phyloP scores from a whole-genome alignment of 352 stramenopile species.

The Globisporangium takayamanum region DNA sequence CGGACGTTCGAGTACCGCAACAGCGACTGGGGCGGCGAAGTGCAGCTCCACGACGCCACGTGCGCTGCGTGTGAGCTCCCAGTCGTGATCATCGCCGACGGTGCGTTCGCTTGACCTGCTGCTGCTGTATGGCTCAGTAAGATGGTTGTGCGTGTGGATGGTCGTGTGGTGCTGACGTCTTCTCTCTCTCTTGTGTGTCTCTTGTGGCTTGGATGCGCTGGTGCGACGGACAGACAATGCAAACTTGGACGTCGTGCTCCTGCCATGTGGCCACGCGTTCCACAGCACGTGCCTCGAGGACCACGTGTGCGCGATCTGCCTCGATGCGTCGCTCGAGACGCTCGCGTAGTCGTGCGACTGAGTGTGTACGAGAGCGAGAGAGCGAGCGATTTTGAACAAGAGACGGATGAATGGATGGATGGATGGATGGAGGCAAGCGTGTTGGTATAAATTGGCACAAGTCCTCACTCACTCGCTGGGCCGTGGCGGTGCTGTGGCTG shows the following conservation, averaged over 20 bases:
- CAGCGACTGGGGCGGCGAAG: conserved; percentile 83
- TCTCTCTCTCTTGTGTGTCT: neutral
- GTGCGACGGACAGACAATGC: conserved; percentile 37
- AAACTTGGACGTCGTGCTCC: conserved; percentile 68
- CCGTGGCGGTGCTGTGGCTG: conserved; percentile 1
- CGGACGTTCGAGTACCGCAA: conserved; percentile 77
- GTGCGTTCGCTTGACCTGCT: conserved; percentile 25
- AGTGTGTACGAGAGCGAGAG: neutral
- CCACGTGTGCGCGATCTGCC: conserved; percentile 57
- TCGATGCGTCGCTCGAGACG: conserved; percentile 46
- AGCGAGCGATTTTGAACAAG: conserved; percentile 6
- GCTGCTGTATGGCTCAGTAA: neutral
- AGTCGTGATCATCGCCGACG: conserved; percentile 73
- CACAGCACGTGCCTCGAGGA: conserved; percentile 61
- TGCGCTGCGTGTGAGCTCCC: conserved; percentile 70
- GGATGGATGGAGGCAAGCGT: neutral
- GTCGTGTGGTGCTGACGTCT: neutral
- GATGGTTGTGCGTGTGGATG: conserved; percentile 5
- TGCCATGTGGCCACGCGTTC: conserved; percentile 79
- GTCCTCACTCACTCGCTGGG: neutral
- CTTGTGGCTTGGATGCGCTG: neutral
- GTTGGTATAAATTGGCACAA: neutral
- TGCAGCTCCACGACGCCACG: conserved; percentile 77
- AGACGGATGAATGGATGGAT: neutral
- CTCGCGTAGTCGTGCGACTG: conserved; percentile 11